These are phyloP conservation scores for Blumeria hordei DNA, from an alignment of 2,329 filamentous ascomycete species.

Conservation along the genomic window DNA sequence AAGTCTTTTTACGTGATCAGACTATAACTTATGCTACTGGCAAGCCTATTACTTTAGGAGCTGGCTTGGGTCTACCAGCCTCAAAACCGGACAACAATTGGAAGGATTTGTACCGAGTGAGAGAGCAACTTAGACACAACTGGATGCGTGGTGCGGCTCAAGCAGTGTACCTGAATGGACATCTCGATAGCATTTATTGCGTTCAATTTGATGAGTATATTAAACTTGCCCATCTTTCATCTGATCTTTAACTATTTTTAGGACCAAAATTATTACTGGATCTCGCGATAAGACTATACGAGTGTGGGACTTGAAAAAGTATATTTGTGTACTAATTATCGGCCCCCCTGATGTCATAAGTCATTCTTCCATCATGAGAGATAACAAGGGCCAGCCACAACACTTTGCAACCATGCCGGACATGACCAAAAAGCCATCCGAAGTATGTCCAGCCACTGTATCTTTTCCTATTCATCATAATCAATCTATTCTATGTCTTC, in stretches of 20 bases:
- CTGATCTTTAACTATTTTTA: constrained; percentile 21
- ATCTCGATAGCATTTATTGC: constrained; percentile 92
- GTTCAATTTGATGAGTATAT: constrained; percentile 88
- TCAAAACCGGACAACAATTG: constrained; percentile 46
- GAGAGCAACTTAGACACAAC: constrained; percentile 47
- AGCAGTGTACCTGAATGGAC: constrained; percentile 75
- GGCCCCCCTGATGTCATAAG: constrained; percentile 46
- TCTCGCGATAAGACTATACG: constrained; percentile 89
- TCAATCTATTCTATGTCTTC: constrained; percentile 80
- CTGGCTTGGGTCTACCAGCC: constrained; percentile 30
- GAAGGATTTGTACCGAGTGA: constrained; percentile 63
- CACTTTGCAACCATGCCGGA: constrained; percentile 30
- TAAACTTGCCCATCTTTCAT: neutral
- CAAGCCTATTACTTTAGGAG: constrained; percentile 25
- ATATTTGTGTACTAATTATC: constrained; percentile 65
- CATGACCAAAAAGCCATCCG: constrained; percentile 16
- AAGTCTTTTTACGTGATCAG: constrained; percentile 37
- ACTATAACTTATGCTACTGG: constrained; percentile 34
- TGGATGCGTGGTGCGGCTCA: constrained; percentile 63
- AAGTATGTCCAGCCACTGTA: constrained; percentile 27
- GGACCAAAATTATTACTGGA: constrained; percentile 85
- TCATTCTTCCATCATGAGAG: constrained; percentile 25
- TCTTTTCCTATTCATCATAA: constrained; percentile 50
- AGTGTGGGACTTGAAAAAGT: constrained; percentile 83
- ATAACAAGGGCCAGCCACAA: constrained; percentile 24